phyloP scores from a whole-genome alignment of 176 grass and related monocot genomes.

The Oryza punctata region DNA sequence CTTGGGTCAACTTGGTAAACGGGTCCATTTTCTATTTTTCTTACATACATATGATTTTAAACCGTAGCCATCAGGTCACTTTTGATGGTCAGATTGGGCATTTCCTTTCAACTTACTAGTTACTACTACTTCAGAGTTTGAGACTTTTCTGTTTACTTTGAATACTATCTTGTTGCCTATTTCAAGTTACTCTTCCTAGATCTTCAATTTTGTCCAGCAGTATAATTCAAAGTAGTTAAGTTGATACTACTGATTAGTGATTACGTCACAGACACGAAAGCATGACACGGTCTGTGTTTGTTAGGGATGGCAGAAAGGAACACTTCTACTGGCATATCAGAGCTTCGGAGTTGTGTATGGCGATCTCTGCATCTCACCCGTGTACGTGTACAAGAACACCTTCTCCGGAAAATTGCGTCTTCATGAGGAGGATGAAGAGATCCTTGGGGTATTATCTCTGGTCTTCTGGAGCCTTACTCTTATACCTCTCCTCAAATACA shows the following conservation, averaged over 20 bases:
- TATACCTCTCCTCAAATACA: constrained; percentile 81
- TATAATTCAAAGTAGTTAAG: neutral
- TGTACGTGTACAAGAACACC: constrained; percentile 96
- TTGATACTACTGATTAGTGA: neutral
- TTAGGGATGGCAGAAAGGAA: constrained; percentile 52
- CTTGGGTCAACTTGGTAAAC: neutral
- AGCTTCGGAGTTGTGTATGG: constrained; percentile 92
- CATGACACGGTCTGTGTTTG: neutral
- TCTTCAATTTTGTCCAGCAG: neutral
- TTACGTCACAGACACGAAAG: neutral
- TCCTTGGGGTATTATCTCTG: constrained; percentile 79
- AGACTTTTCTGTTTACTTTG: constrained; percentile 14
- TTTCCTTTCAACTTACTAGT: constrained; percentile 4
- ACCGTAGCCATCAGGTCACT: neutral
- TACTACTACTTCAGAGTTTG: neutral
- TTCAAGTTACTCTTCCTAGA: constrained; percentile 4
- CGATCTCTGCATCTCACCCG: constrained; percentile 79
- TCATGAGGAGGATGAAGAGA: constrained; percentile 86
- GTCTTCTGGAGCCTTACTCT: constrained; percentile 96
- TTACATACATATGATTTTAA: neutral
- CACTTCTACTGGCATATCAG: constrained; percentile 81
- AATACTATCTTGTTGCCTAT: constrained; percentile 9
- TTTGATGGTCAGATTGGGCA: constrained; percentile 26
- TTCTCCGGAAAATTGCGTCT: constrained; percentile 79
- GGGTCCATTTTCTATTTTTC: neutral